Base-by-base conservation (phyloP, 2,329 filamentous ascomycete species). In the Geosmithia putterillii region DNA sequence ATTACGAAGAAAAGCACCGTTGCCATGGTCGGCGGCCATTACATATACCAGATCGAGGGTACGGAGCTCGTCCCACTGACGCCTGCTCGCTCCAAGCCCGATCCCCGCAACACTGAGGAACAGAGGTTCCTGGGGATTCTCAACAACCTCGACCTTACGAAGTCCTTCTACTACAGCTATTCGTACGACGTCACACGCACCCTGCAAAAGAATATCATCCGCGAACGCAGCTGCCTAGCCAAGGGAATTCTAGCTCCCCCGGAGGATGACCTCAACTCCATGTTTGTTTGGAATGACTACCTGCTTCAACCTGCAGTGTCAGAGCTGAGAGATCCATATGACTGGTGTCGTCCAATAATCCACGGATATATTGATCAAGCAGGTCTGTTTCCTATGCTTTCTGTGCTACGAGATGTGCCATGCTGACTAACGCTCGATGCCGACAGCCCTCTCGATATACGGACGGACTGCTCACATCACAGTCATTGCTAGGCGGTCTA, bases 241-340 rank as follows among this genome's bases (percentile, higher is more conserved):
- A 70, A 79, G 47, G 86, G 84, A 1, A 63, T 71, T 12, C 66
- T 75, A 2, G 73, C 76, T 22, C 70, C 74, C 7, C 9, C 19
- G 7, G 68, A 74, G 22, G 68, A 74, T 25, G 78, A 88, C 51
- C 83, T 83, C 57, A 94, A 95, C 54, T 78, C 83, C 35, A 98
- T 98, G 92, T 98, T 98, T 57, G 84, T 96, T 3, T 98, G 92
- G 92, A 98, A 98, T 53, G 79, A 86, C 51, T 85, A 95, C 60
- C 71, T 98, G 4, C 72, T 98, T 17, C 72, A 82, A 46, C 89
- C 92, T 1, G 87, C 83, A 1, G 69, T 75, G 12, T 64, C 69
- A 17, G 74, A 73, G 6, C 66, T 98, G 35, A 82, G 83, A 48
- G 84, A 89, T 52, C 81, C 86, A 0, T 95, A 86, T 57, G 88